A percentile compares a stretch with the other conserved stretches of the same genome.
phyloP scores from a whole-genome alignment of 2,329 filamentous ascomycete species.

The Fusarium armeniacum region DNA sequence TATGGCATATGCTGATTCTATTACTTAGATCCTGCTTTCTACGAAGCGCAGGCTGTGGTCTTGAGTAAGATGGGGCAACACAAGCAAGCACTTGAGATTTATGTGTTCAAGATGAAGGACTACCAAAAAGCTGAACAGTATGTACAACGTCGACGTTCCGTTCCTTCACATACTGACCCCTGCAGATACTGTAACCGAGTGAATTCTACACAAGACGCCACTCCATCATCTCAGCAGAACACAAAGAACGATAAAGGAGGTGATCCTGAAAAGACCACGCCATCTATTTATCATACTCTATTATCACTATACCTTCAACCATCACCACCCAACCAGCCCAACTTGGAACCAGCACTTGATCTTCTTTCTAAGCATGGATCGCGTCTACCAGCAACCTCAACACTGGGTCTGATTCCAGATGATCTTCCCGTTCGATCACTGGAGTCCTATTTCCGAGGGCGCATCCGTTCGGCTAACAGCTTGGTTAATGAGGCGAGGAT shows the following conservation, averaged over 20 bases:
- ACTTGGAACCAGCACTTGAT: constrained; percentile 83
- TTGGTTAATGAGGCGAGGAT: constrained; percentile 85
- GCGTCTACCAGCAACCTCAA: constrained; percentile 87
- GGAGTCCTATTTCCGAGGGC: constrained; percentile 90
- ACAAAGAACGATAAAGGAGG: constrained; percentile 53
- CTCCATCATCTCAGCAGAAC: constrained; percentile 54
- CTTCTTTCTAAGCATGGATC: constrained; percentile 94
- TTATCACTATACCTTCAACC: constrained; percentile 91
- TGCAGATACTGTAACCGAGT: constrained; percentile 88
- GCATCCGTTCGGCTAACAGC: constrained; percentile 88
- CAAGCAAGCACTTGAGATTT: constrained; percentile 95
- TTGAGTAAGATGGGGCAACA: constrained; percentile 96
- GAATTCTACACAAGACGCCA: constrained; percentile 72
- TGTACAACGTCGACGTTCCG: constrained; percentile 50
- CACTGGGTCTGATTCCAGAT: constrained; percentile 86
- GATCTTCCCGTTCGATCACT: constrained; percentile 82
- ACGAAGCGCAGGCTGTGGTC: constrained; percentile 89
- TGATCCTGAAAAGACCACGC: constrained; percentile 65
- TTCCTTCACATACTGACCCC: constrained; percentile 37
- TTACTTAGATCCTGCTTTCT: constrained; percentile 81
- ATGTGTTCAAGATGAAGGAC: constrained; percentile 93
- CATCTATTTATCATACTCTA: constrained; percentile 92
- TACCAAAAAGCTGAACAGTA: constrained; percentile 94
- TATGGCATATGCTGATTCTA: constrained; percentile 24
- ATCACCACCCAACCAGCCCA: constrained; percentile 77